Evolutionary conservation across 176 grass and related monocot species (phyloP).

Genomic region (Eragrostis nindensis): DNA sequence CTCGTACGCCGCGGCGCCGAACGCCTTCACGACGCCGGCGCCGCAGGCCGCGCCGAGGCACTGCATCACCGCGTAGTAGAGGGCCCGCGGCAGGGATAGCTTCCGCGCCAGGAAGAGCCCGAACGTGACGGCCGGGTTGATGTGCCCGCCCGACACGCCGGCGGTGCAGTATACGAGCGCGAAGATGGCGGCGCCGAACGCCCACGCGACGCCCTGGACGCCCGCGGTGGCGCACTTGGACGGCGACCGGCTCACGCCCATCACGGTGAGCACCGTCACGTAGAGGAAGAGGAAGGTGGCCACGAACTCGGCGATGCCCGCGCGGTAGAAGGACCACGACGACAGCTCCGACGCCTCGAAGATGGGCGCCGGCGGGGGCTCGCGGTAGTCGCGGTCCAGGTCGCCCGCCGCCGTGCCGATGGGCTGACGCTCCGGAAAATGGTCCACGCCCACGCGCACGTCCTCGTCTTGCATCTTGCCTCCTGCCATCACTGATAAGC

Average conservation of each 20-base stretch:
- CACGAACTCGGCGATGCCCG: constrained; percentile 85
- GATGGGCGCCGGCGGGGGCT: constrained; percentile 25
- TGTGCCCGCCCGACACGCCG: constrained; percentile 37
- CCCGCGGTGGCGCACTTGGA: constrained; percentile 74
- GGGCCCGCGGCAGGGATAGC: constrained; percentile 8
- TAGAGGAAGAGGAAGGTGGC: constrained; percentile 92
- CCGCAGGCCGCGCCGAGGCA: constrained; percentile 26
- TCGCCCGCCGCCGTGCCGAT: constrained; percentile 30
- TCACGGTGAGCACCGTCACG: constrained; percentile 80
- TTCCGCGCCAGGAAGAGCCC: constrained; percentile 24
- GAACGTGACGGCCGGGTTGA: constrained; percentile 36
- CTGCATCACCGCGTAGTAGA: constrained; percentile 20
- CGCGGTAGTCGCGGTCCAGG: constrained; percentile 5
- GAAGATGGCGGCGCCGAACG: constrained; percentile 88
- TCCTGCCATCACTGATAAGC: neutral
- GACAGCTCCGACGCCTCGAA: constrained; percentile 22
- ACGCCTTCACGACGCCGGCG: constrained; percentile 12
- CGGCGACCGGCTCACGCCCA: constrained; percentile 61
- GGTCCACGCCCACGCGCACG: constrained; percentile 32
- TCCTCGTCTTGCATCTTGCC: constrained; percentile 18
- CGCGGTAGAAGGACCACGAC: constrained; percentile 87
- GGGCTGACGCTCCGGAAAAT: neutral
- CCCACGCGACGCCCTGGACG: constrained; percentile 80
- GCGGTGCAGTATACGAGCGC: constrained; percentile 88
- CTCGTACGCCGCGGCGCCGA: neutral